Evolutionary conservation across 2,329 filamentous ascomycete genomes (phyloP).

Genomic region (Penicillium thymicola): DNA sequence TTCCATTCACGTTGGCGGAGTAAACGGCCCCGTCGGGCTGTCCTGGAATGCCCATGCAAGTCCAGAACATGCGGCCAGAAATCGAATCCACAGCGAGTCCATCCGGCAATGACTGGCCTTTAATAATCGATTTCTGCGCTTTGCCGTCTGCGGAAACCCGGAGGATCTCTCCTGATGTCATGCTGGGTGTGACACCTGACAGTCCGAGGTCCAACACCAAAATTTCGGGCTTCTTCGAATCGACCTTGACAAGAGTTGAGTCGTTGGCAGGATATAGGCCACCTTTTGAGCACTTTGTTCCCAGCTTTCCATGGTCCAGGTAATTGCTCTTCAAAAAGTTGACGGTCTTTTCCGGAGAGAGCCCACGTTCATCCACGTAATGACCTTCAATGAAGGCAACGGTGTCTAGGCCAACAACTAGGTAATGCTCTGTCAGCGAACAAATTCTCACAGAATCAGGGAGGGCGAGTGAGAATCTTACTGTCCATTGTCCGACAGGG

Average conservation of each 20-base stretch:
- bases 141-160: conserved; percentile 10
- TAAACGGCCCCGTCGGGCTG: conserved; percentile 43
- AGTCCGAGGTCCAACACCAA: conserved; percentile 27
- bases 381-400: conserved; percentile 54
- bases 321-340: conserved; percentile 48
- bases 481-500: conserved; percentile 48
- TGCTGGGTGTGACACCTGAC: conserved; percentile 11
- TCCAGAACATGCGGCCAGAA: conserved; percentile 46
- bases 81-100: conserved; percentile 36
- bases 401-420: conserved; percentile 51
- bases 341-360: conserved; percentile 41
- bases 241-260: background rate
- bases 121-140: conserved; percentile 7
- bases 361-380: conserved; percentile 50
- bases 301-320: conserved; percentile 48
- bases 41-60: conserved; percentile 48
- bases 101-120: conserved; percentile 40
- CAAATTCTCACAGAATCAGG: background rate
- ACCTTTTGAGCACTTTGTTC: conserved; percentile 44
- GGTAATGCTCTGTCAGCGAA: background rate
- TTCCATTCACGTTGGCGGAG: conserved; percentile 50
- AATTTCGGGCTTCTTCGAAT: conserved; percentile 1
- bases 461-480: conserved; percentile 8
- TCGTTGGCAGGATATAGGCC: conserved; percentile 37
- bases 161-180: conserved; percentile 19